These are phyloP conservation scores for Paecilomyces dactylethromorphus DNA, from an alignment of 2,329 filamentous ascomycete genomes.

Conservation along the genomic window DNA sequence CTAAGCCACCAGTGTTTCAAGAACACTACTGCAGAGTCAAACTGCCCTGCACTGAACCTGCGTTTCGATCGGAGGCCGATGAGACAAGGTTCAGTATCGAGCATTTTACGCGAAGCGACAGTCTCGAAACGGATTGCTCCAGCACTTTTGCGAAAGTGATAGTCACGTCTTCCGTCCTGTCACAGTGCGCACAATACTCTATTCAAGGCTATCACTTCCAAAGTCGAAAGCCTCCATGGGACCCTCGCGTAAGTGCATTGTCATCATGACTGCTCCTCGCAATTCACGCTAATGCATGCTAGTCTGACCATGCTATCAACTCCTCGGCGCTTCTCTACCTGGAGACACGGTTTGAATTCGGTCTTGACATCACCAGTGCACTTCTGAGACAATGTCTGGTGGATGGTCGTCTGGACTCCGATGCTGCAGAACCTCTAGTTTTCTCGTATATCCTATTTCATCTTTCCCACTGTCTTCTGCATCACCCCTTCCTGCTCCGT, in stretches of 20 bases:
- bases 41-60: not conserved
- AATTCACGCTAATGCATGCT: not conserved
- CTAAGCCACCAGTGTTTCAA: conserved; percentile 4
- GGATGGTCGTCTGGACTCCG: conserved; percentile 11
- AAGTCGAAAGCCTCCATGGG: not conserved
- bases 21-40: not conserved
- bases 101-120: not conserved
- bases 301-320: not conserved
- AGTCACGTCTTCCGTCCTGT: not conserved
- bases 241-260: not conserved
- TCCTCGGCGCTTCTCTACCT: not conserved
- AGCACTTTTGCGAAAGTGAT: not conserved
- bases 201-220: not conserved
- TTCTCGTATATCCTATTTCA: conserved; percentile 29
- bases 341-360: not conserved
- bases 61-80: not conserved
- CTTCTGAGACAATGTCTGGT: not conserved
- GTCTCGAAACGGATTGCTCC: not conserved
- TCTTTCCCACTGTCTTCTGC: conserved; percentile 28
- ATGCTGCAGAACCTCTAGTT: conserved; percentile 17
- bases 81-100: not conserved
- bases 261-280: not conserved
- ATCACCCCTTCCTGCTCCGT: conserved; percentile 29
- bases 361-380: conserved; percentile 4
- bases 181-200: not conserved